Evolutionary conservation across 352 stramenopile species (phyloP).

Genomic region (Phytophthora pini): DNA sequence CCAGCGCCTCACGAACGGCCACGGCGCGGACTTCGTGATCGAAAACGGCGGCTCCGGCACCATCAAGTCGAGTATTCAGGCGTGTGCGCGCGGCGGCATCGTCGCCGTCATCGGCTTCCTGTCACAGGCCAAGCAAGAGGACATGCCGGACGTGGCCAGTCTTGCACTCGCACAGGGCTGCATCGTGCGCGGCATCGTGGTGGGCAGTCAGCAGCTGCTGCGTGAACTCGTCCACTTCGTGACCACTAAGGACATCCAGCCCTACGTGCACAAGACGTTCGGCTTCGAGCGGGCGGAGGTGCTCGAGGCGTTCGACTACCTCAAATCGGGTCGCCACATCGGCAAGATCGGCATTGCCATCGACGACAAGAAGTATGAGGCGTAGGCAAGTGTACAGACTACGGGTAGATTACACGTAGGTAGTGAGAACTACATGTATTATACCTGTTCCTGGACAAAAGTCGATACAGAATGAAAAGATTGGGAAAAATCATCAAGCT

Average conservation of each 20-base stretch:
- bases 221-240: slow-evolving; percentile 29
- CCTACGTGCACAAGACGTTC: slow-evolving; percentile 31
- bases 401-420: no score
- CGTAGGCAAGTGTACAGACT: neutral
- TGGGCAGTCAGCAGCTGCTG: slow-evolving; percentile 27
- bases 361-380: slow-evolving; percentile 8
- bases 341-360: slow-evolving; percentile 30
- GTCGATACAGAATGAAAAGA: no score
- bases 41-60: slow-evolving; percentile 34
- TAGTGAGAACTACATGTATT: no score
- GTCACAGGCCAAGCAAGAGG: slow-evolving; percentile 19
- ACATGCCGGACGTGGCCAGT: slow-evolving; percentile 30
- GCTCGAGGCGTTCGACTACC: slow-evolving; percentile 28
- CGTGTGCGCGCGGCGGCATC: slow-evolving; percentile 17
- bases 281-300: slow-evolving; percentile 21
- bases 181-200: slow-evolving; percentile 20
- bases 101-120: slow-evolving; percentile 32
- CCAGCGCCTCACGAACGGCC: slow-evolving; percentile 21
- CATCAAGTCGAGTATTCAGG: slow-evolving; percentile 29
- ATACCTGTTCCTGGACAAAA: no score
- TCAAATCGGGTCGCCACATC: slow-evolving; percentile 27
- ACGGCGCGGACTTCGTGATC: slow-evolving; percentile 28
- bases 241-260: slow-evolving; percentile 20
- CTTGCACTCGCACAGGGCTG: slow-evolving; percentile 19
- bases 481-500: no score